phyloP scores from a whole-genome alignment of 495 filamentous ascomycete genomes.

The Xylaria bambusicola region DNA sequence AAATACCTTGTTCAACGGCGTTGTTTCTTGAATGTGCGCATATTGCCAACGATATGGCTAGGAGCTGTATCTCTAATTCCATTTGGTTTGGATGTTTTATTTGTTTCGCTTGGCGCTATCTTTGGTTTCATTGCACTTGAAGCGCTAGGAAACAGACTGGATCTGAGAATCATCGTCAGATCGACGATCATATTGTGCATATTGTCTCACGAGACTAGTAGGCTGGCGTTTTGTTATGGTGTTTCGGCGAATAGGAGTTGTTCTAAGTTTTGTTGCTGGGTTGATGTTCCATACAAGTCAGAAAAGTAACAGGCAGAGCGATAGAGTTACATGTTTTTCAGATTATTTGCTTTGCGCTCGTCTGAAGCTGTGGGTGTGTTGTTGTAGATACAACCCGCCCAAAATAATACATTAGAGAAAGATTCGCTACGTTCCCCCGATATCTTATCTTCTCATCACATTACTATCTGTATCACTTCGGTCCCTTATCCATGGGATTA shows the following conservation, averaged over 20 bases:
- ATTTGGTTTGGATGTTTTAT: neutral
- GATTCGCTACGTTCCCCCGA: conserved; percentile 2
- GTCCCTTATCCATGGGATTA: neutral
- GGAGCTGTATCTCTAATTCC: neutral
- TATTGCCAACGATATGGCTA: neutral
- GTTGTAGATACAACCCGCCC: conserved; percentile 1
- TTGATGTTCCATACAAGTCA: neutral
- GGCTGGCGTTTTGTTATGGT: conserved; percentile 15
- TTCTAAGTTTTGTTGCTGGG: neutral
- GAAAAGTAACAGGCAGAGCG: neutral
- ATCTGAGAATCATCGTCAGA: neutral
- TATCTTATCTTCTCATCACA: neutral
- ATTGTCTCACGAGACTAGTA: conserved; percentile 2
- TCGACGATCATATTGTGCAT: conserved; percentile 5
- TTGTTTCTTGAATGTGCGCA: conserved; percentile 26
- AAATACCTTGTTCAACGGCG: conserved; percentile 67
- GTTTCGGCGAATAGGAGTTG: conserved; percentile 2
- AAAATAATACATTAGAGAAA: conserved; percentile 12
- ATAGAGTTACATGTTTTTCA: neutral
- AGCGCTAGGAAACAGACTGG: neutral
- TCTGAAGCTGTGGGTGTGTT: neutral
- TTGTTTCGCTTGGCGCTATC: too few species aligned
- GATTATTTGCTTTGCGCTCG: neutral
- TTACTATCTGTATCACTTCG: neutral
- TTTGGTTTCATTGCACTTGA: neutral